Evolutionary conservation across 768 basidiomycete genomes (phyloP).

Genomic region (Hypsizygus marmoreus): DNA sequence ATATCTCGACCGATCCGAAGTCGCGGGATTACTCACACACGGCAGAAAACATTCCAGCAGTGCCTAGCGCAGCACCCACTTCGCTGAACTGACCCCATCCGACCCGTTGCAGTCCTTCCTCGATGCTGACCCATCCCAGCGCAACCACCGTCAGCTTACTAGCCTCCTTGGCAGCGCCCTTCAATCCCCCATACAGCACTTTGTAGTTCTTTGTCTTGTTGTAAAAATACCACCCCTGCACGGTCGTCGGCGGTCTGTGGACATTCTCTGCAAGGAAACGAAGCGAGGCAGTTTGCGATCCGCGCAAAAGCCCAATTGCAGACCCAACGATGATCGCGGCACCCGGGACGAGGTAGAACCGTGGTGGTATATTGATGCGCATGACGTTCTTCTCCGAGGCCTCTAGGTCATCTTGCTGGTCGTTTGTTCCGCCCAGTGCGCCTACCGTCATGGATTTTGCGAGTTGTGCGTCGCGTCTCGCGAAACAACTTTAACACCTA

Average conservation of each 20-base stretch:
- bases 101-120: constrained; percentile 38
- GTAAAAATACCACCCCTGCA: constrained; percentile 94
- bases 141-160: constrained; percentile 44
- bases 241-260: constrained; percentile 81
- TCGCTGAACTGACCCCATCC: constrained; percentile 46
- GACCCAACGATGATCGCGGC: constrained; percentile 62
- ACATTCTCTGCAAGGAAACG: constrained; percentile 93
- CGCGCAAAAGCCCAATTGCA: constrained; percentile 74
- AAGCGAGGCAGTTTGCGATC: constrained; percentile 68
- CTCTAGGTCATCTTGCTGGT: constrained; percentile 14
- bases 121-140: constrained; percentile 44
- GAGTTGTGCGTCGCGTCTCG: not conserved
- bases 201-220: constrained; percentile 95
- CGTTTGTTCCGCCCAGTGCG: constrained; percentile 3
- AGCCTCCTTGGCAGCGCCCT: constrained; percentile 63
- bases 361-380: constrained; percentile 44
- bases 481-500: not conserved
- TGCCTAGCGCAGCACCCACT: constrained; percentile 66
- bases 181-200: constrained; percentile 72
- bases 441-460: constrained; percentile 9
- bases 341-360: constrained; percentile 62
- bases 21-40: constrained; percentile 56
- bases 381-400: constrained; percentile 12
- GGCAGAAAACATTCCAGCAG: constrained; percentile 56
- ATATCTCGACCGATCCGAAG: constrained; percentile 9